Base-by-base conservation (phyloP, 306 rosid genomes). In the Cicer arietinum region DNA sequence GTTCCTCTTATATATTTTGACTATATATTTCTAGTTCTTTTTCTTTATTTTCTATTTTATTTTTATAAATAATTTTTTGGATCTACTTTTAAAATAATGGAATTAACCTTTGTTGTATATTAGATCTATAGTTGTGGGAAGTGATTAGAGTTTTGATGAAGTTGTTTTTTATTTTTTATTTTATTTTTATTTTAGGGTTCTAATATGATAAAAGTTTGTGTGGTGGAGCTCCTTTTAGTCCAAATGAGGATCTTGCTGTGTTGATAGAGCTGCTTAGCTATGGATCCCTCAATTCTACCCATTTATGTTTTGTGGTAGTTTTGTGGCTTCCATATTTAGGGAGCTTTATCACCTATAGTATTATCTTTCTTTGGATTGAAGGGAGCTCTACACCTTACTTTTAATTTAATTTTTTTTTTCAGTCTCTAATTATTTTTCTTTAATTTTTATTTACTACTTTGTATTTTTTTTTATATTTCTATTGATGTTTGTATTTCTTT, bases 311-410 rank as follows among this genome's bases (percentile, higher is more conserved):
- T 35, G 81, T 61, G 87, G 90, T 88, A 87, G 91, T 71, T 59
- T 82, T 88, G 85, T 71, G 98, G 97, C 85, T 88, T 94, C 86
- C 98, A 91, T 94, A 90, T 50, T 86, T 71, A 70, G 50, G 96
- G 98, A 94, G 98, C 90, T 85, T 80, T 71, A 81, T 90, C 71
- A n/a, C 80, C 78, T 53, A 1, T 3, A 6, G 86, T 80, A 10
- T 44, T 63, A 89, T 84, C 94, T 79, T 91, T 86, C 71, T 94
- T 94, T 94, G 98, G 98, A 94, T 91, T 94, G 97, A 94, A 94
- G 98, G 97, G 98, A 94, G 98, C 98, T 94, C 98, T 89, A 84
- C 96, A 60, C 77, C 69, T 58, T 41, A 11, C 35, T 14, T 14
- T 14, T 18, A 14, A 14, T 14, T 14, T 14, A 14, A 14, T 14